Evolutionary conservation across 1,284 basidiomycete species (phyloP), one percentile per base, ranked within the genome.

Genomic region (Ustanciosporium gigantosporum): DNA sequence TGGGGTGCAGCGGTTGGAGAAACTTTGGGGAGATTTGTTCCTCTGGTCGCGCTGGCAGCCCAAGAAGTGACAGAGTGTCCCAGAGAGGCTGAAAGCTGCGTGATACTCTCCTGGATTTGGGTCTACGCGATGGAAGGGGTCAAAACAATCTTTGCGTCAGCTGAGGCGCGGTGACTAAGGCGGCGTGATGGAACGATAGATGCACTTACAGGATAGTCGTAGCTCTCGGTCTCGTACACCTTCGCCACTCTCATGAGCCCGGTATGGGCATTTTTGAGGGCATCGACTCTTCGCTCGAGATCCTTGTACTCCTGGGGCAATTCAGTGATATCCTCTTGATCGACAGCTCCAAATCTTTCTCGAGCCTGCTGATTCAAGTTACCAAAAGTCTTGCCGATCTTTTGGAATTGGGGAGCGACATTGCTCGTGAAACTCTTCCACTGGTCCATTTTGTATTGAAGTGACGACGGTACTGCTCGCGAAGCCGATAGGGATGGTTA

Each of bases 271-370:
- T 83, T 81, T 70, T 88, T 86, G 43, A 98, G 85, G 25, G 90
- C 90, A 80, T 98, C 95, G 31, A 98, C 94, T 46, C 92, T 87
- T 37, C 87, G 83, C 80, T 98, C 94, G 68, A 98, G 86, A 74
- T 93, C 89, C 79, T 88, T 92, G 84, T 98, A 98, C 79, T 98
- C 93, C 59, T 89, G 46, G 34, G 60, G 64, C 25, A 46, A 39
- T 80, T 97, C 94, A 16, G 94, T 98, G 75, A 98, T 94, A 70
- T 94, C 93, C 56, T 91, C 91, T 17, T 88, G 84, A 14, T 89
- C 85, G 48, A 95, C 85, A 70, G 90, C 87, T 21, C 94, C 94
- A 4, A 97, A 83, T 41, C 88, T 84, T 80, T 98, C 94, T 68
- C 84, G 57, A 19, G 74, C 73, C 40, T 74, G 71, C 58, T 75